Base-by-base conservation (phyloP, 768 basidiomycete species). In the Lentinula raphanica region DNA sequence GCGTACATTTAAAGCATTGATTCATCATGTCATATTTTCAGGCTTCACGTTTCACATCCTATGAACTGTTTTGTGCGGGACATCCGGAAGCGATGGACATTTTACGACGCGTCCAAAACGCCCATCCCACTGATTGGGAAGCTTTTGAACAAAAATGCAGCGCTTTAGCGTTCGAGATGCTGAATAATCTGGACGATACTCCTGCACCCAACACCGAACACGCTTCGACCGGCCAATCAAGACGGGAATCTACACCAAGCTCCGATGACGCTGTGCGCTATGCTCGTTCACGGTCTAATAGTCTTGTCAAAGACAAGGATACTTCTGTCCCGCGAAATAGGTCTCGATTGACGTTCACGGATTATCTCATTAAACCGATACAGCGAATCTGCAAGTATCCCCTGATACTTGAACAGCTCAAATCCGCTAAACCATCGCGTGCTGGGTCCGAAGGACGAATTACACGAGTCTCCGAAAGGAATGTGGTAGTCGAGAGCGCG, bases 301-400 rank as follows among this genome's bases (percentile, higher is more conserved):
- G 64, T 65, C 72, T 63, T 51, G 40, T 63, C 51, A 67, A 61
- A 35, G 58, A 72, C 2, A 78, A 69, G 60, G 75, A 76, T 3
- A 61, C 66, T 5, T 29, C 62, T 31, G 45, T 59, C 19, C 19
- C 71, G 62, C 67, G 68, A 67, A 60, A 5, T 53, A 28, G 44
- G 49, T 31, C 58, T 12, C 81, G 82, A 21, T 79, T 90, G 36
- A 78, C 79, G 58, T 85, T 90, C 69, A 74, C 83, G 63, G 96
- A 98, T 73, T 94, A 94, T 68, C 80, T 98, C 74, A 98, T 99
- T 74, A 94, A 94, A 71, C 96, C 96, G n/a, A 82, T 98, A 15
- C 96, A 99, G 71, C 79, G 94, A 51, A 88, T 99, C 50, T 98
- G 95, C 81, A 91, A 88, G 64, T 99, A 99, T 67, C 93, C 94